Evolutionary conservation across 495 filamentous ascomycete species (phyloP), one percentile per base, ranked within the genome.

Genomic region (Alectoria sarmentosa): DNA sequence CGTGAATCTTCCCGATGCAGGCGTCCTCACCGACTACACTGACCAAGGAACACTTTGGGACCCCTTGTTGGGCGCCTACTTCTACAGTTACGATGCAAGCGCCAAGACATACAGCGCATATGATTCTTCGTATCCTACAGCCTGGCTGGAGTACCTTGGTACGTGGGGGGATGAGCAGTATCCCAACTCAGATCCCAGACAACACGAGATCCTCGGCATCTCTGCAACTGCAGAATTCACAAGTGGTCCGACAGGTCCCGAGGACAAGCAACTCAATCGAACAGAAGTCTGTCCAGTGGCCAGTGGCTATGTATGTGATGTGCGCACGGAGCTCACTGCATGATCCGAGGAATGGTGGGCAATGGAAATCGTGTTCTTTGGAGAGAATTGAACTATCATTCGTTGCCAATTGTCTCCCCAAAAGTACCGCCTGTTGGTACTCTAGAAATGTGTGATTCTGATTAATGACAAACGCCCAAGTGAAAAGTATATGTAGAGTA

Each of bases 21-120:
- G 88, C 69, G 70, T 79, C 77, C 67, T 86, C 72, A 72, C 90
- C 77, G 84, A 89, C 76, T 67, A 85, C 72, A 76, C 86, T 75
- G 73, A 88, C 77, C 72, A 77, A 65, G 76, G 83, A 32, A 66
- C 70, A 0, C 67, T 82, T 3, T 86, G 83, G 83, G 83, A 87
- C 63, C 83, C 83, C 10, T 71, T 74, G 4, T 69, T 75, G 9
- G 80, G 73, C 62, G 76, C 81, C 13, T 83, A 83, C 66, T 75
- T 72, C 30, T 86, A 84, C 71, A 73, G 71, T 34, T 86, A 80
- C 68, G 69, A 80, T 26, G 64, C 72, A 7, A 58, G 66, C 23
- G 76, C 69, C 2, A 67, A 66, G 7, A 74, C 60, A 0, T 85
- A 85, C 66, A 73, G 73, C 30, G 70, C 81, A 3, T 80, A 78